A percentile compares a stretch with the other conserved stretches of the same genome.
These are phyloP conservation scores for Yarrowia deformans DNA, from an alignment of 805 yeast genomes.

Conservation along the genomic window DNA sequence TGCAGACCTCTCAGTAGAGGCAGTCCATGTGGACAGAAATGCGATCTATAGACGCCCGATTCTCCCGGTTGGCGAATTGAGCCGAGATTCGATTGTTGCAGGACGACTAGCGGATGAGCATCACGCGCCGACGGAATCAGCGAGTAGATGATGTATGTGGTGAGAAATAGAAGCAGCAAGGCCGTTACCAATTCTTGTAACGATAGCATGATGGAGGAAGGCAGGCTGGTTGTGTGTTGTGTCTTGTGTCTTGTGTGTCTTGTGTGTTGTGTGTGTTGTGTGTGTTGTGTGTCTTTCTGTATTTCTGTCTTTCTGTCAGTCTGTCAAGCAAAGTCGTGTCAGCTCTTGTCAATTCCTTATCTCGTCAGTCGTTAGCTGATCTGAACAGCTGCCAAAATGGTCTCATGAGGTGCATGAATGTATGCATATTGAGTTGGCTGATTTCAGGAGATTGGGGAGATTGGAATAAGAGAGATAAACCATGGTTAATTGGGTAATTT, in stretches of 20 bases:
- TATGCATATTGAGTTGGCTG: constrained; percentile 16
- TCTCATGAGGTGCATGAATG: constrained; percentile 6
- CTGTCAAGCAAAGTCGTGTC: neutral
- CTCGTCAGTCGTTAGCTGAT: neutral
- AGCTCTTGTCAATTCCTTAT: too few species aligned
- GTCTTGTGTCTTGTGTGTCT: too few species aligned
- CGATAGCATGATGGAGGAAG: neutral
- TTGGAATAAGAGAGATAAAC: neutral
- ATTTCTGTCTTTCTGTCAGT: neutral
- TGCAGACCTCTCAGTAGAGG: constrained; percentile 74
- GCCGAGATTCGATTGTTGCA: constrained; percentile 68
- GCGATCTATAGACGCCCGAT: constrained; percentile 78
- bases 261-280: neutral
- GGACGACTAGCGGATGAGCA: constrained; percentile 49
- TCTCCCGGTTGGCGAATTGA: constrained; percentile 70
- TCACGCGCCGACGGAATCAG: constrained; percentile 49
- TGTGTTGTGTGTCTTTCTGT: neutral
- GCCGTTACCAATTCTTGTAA: constrained; percentile 15
- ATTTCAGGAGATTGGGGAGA: neutral
- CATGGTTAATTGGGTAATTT: neutral
- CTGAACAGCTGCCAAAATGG: neutral
- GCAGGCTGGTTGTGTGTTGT: too few species aligned
- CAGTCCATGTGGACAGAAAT: constrained; percentile 73
- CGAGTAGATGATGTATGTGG: constrained; percentile 40
- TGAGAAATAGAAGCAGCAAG: constrained; percentile 4